Evolutionary conservation across 1,139 yeast genomes (phyloP), one percentile per base, ranked within the genome.

Genomic region (Lodderomyces metapsilosis): DNA sequence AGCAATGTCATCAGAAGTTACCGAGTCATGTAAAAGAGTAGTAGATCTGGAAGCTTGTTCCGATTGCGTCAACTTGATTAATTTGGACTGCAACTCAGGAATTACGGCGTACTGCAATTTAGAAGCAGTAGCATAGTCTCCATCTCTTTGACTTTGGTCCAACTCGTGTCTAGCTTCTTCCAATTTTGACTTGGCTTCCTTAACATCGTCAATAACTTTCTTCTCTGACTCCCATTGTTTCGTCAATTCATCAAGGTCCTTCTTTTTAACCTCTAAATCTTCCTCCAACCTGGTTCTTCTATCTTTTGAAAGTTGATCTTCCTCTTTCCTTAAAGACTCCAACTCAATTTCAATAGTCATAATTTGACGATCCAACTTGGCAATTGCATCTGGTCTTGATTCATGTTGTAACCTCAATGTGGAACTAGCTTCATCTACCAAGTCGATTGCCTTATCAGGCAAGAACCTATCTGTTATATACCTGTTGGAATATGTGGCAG

Each of bases 391-490:
- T 0, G 98, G 98, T 60, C 89, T 89, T 2, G 96, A 88, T 65
- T 92, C 98, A 59, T 92, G 98, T 62, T 92, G 98, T 47, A 92
- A 71, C 50, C 98, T 73, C 48, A 92, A 71, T 0, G 96, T 95
- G 1, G 97, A 92, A 64, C 98, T 89, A 0, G 98, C 98, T 59
- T 92, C 98, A 64, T 92, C 98, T 2, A 92, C 94, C 52, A 92
- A 74, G 63, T 92, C 98, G 52, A 92, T 89, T 9, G 97, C 97
- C 66, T 92, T 92, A 60, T 92, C 98, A 0, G 98, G 98, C 36
- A 92, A 70, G 55, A 82, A 88, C 43, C 98, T 68, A 60, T 92
- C 98, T 6, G 95, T 87, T 42, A 92, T 88, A 60, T 92, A 92
- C 49, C 98, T 75, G 56, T 88, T 88, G 24, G 96, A 84, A 56